Conservation (phyloP, 768 basidiomycete genomes). For the Lentinus brumalis region DNA sequence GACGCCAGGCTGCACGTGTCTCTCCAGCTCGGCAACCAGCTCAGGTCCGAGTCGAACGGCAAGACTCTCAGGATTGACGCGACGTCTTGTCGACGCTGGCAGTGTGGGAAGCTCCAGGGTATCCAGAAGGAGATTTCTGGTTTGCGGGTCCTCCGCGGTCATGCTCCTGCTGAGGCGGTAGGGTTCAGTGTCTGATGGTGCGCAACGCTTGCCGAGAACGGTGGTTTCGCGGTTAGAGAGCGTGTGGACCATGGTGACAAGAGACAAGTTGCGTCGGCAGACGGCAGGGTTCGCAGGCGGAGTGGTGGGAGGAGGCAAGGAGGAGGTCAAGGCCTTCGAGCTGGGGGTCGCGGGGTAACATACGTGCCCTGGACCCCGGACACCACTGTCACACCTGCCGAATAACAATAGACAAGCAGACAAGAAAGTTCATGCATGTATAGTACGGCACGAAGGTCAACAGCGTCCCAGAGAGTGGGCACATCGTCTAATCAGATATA, state of each 20-base stretch:
- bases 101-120: conserved; percentile 2
- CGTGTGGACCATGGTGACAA: conserved; percentile 6
- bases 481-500: conserved; percentile 19
- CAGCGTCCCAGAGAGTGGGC: conserved; percentile 9
- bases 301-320: not conserved
- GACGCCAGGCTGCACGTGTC: conserved; percentile 66
- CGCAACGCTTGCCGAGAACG: conserved; percentile 10
- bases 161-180: conserved; percentile 17
- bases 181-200: conserved; percentile 7
- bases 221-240: conserved; percentile 11
- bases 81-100: conserved; percentile 32
- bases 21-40: conserved; percentile 71
- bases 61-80: conserved; percentile 70
- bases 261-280: no score
- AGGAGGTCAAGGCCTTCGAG: not conserved
- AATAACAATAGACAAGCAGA: not conserved
- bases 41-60: conserved; percentile 67
- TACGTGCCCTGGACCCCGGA: not conserved
- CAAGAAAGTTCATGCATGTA: not conserved
- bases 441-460: not conserved
- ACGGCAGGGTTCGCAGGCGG: not conserved
- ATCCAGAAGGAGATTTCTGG: conserved; percentile 6
- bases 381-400: not conserved
- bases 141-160: conserved; percentile 9
- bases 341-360: not conserved